Conservation (phyloP, 108 stramenopile species). For the Skeletonema menzelii region DNA sequence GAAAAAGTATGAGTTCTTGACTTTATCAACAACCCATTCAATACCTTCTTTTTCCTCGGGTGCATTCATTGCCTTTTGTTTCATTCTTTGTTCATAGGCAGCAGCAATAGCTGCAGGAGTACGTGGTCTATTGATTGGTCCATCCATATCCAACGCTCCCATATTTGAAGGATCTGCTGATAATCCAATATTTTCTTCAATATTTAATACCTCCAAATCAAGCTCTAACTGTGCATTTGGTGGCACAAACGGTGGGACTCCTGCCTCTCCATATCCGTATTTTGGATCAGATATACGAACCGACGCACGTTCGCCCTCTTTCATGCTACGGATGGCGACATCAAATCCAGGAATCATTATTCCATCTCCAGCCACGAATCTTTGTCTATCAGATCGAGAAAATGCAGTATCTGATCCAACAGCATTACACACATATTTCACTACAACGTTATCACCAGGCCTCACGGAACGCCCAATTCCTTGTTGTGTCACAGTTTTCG, state of each 20-base stretch:
- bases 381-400: constrained; percentile 37
- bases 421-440: constrained; percentile 43
- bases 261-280: constrained; percentile 67
- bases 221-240: constrained; percentile 62
- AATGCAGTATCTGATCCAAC: constrained; percentile 26
- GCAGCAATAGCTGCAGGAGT: constrained; percentile 76
- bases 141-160: constrained; percentile 36
- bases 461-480: constrained; percentile 37
- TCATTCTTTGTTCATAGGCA: constrained; percentile 67
- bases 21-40: constrained; percentile 68
- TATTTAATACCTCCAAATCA: constrained; percentile 66
- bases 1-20: constrained; percentile 88
- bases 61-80: constrained; percentile 46
- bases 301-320: constrained; percentile 67
- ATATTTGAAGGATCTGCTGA: constrained; percentile 18
- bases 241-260: constrained; percentile 66
- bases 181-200: constrained; percentile 45
- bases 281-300: constrained; percentile 66
- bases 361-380: constrained; percentile 63
- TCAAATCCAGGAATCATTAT: constrained; percentile 86
- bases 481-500: constrained; percentile 36
- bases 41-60: constrained; percentile 67
- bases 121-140: constrained; percentile 42
- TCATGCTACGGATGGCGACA: constrained; percentile 66
- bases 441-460: constrained; percentile 32